Evolutionary conservation across 345 rosid genomes (phyloP).

Genomic region (Geranium rotundifolium): DNA sequence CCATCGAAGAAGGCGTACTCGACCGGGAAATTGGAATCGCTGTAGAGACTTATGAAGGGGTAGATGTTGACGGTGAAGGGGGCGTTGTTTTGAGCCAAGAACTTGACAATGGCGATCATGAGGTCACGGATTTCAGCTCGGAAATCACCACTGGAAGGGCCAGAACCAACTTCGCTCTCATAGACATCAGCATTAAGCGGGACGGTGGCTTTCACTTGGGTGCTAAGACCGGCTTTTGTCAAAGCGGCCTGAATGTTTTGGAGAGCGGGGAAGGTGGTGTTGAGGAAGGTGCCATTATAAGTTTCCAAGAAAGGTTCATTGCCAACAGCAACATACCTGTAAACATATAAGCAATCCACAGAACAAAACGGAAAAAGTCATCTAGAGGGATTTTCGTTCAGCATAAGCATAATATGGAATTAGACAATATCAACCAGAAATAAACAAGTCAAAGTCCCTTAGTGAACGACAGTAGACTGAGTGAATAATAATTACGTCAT

Average conservation of each 20-base stretch:
- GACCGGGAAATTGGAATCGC: conserved; percentile 45
- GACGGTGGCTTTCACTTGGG: conserved; percentile 44
- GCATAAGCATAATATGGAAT: neutral
- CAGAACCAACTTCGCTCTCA: conserved; percentile 17
- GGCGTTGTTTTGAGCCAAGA: conserved; percentile 38
- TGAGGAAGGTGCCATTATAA: conserved; percentile 36
- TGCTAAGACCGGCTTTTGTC: conserved; percentile 47
- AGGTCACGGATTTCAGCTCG: conserved; percentile 38
- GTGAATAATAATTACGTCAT: no score
- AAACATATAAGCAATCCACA: no score
- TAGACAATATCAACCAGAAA: neutral
- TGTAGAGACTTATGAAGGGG: conserved; percentile 59
- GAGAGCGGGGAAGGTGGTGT: conserved; percentile 49
- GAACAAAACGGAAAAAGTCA: no score
- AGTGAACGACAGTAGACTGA: no score
- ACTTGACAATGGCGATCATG: conserved; percentile 44
- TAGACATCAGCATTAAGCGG: conserved; percentile 68
- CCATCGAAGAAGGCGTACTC: conserved; percentile 59
- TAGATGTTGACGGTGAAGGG: conserved; percentile 54
- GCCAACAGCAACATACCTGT: conserved; percentile 58
- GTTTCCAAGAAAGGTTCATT: conserved; percentile 55
- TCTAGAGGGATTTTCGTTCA: neutral
- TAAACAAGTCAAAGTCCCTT: no score
- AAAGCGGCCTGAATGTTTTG: conserved; percentile 56
- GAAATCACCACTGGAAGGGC: conserved; percentile 51